Evolutionary conservation across 495 filamentous ascomycete genomes (phyloP), one percentile per base, ranked within the genome.

Genomic region (Aspergillus affinis): DNA sequence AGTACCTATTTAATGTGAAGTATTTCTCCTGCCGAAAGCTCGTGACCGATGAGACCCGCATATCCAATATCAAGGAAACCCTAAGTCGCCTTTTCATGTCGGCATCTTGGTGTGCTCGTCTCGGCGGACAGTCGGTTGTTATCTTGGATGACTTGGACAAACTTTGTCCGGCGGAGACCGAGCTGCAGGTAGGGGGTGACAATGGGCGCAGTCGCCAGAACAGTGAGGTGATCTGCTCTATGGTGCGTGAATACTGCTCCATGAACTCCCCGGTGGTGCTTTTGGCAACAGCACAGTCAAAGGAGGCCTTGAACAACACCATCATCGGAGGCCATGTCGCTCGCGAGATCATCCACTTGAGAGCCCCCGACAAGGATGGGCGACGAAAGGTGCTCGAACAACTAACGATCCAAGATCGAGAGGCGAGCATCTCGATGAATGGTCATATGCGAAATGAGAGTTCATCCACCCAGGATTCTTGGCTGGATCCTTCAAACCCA

Each of bases 111-210:
- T 92, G 88, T 57, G 88, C 92, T 30, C 82, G 92, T 51, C 82
- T 92, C 12, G 92, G 90, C 46, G 93, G 94, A 6, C 86, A 84
- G 59, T 82, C 93, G 0, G 65, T 97, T 5, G 86, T 98, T 15
- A 84, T 98, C 46, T 78, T 98, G 3, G 94, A 98, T 67, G 94
- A 98, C 61, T 78, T 98, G 10, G 95, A 98, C 69, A 89, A 88
- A 61, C 77, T 98, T 10, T 97, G 94, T 69, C 92, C 93, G 0
- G 86, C 85, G 0, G 94, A 98, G 73, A 96, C 91, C 0, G 94
- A 98, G 69, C 78, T 97, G 27, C 89, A 96, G 73, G 91, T 95
- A 8, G 92, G 91, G 55, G 89, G 87, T 47, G 92, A 98, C 64
- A 97, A 97, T 63, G 89, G 87, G 19, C 87, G 95, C 29, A 97